A percentile compares a stretch with the other conserved stretches of the same genome.
Conservation (phyloP, 345 rosid genomes). For the Eucalyptus polybractea region DNA sequence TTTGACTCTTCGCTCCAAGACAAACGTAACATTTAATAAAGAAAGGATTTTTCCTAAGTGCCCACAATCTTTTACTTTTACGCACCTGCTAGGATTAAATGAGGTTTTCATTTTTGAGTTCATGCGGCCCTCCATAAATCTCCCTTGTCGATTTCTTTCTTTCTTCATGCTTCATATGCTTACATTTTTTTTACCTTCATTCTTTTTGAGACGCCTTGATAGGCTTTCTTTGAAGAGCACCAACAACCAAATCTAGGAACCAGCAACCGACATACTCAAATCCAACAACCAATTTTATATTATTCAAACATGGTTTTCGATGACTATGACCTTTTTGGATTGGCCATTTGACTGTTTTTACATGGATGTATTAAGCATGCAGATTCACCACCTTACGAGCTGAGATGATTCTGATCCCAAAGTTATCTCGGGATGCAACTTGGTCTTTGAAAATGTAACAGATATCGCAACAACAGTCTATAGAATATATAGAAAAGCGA, state of each 20-base stretch:
- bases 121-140: not conserved
- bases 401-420: not conserved
- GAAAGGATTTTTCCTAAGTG: not conserved
- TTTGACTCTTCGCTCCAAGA: not conserved
- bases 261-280: not conserved
- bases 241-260: not conserved
- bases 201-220: not conserved
- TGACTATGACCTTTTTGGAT: not conserved
- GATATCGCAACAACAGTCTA: not conserved
- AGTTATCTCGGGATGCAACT: not conserved
- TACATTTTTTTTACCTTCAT: not conserved
- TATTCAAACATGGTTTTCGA: not conserved
- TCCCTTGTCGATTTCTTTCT: not conserved
- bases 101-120: not conserved
- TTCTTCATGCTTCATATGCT: not conserved
- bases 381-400: not conserved
- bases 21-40: not conserved
- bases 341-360: not conserved
- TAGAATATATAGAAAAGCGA: not conserved
- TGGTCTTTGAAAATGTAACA: not conserved
- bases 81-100: not conserved
- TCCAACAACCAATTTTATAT: not conserved
- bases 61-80: not conserved
- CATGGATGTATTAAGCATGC: not conserved
- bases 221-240: not conserved